Percentiles rank a stretch among this genome's conserved stretches.
phyloP scores from a whole-genome alignment of 306 rosid species.

The Quercus wislizeni region DNA sequence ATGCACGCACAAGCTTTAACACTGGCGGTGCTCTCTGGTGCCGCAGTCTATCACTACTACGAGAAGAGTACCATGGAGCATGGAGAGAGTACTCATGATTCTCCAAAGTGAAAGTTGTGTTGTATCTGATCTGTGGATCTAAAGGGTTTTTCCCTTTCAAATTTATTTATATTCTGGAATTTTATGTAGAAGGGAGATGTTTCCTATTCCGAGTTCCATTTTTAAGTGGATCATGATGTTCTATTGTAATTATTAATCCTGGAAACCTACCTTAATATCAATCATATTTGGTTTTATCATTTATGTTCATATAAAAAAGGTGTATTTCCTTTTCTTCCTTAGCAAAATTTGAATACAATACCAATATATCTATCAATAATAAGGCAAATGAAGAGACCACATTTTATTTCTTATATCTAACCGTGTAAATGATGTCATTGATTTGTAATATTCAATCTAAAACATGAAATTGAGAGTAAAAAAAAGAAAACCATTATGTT shows the following conservation, averaged over 20 bases:
- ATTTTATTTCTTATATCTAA: no score
- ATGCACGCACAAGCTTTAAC: conserved; percentile 90
- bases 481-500: no score
- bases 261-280: neutral
- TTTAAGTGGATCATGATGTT: neutral
- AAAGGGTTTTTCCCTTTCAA: conserved; percentile 18
- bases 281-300: neutral
- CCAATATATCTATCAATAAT: no score
- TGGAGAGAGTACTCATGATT: neutral
- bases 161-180: neutral
- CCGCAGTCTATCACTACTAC: conserved; percentile 72
- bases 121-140: neutral
- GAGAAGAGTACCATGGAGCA: conserved; percentile 25
- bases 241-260: neutral
- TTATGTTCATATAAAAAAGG: no score
- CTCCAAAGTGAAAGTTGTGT: conserved; percentile 10
- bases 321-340: no score
- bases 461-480: no score
- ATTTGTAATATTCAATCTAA: no score
- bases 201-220: neutral
- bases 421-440: no score
- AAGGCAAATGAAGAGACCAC: no score
- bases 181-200: neutral
- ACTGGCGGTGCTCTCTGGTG: conserved; percentile 72
- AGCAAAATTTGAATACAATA: no score